phyloP scores from a whole-genome alignment of 1,284 basidiomycete species.

The Xanthoconium separans region DNA sequence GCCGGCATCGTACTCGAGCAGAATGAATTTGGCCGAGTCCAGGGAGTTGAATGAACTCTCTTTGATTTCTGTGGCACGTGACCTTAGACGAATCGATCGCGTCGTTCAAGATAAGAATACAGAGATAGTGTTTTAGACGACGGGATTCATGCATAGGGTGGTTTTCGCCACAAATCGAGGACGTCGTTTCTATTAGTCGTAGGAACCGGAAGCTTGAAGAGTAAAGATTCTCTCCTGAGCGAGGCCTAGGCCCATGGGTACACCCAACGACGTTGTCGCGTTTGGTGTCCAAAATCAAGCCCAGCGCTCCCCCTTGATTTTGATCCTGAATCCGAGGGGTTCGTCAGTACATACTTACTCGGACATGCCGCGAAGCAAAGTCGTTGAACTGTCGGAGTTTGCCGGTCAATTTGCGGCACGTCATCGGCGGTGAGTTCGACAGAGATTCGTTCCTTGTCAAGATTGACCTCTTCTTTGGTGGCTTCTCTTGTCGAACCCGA shows the following conservation, averaged over 20 bases:
- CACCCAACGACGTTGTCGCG: no score
- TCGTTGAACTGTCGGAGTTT: constrained; percentile 7
- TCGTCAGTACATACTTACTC: no score
- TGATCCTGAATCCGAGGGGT: no score
- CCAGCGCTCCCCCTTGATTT: no score
- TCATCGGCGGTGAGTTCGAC: constrained; percentile 11
- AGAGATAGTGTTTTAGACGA: no score
- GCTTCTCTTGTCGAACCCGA: constrained; percentile 1
- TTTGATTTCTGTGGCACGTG: constrained; percentile 15
- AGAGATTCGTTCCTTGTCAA: constrained; percentile 12
- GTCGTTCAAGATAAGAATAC: constrained; percentile 12
- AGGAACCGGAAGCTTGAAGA: no score
- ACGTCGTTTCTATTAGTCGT: no score
- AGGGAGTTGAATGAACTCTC: neutral
- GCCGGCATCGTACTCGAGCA: constrained; percentile 20
- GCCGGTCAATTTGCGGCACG: constrained; percentile 16
- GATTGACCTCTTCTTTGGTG: constrained; percentile 28
- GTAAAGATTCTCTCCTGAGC: no score
- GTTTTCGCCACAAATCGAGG: no score
- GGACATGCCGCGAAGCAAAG: neutral
- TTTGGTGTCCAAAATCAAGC: no score
- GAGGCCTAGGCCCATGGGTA: no score
- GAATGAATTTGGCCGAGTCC: neutral
- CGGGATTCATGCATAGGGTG: no score
- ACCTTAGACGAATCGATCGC: neutral